phyloP scores from a whole-genome alignment of 108 stramenopile species.

The Nitzschia sp. region DNA sequence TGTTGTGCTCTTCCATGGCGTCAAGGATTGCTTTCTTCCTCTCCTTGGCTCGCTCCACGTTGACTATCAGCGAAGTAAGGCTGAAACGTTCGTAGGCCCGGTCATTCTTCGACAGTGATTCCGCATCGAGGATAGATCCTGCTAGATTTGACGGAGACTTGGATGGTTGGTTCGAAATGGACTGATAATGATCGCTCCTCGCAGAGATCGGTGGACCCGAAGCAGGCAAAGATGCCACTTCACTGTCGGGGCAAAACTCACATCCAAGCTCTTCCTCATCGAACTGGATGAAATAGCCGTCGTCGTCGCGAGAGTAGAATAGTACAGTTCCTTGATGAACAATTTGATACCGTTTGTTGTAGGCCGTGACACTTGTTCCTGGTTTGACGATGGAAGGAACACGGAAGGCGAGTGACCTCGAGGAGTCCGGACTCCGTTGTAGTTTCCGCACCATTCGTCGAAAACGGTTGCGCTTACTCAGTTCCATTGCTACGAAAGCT shows the following conservation, averaged over 20 bases:
- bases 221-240: slow-evolving; percentile 18
- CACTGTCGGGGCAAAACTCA: slow-evolving; percentile 40
- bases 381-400: neutral
- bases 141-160: neutral
- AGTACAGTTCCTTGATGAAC: slow-evolving; percentile 33
- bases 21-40: slow-evolving; percentile 4
- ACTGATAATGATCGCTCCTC: no score
- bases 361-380: slow-evolving; percentile 34
- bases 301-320: slow-evolving; percentile 9
- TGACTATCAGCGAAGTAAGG: neutral
- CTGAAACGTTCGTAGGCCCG: neutral
- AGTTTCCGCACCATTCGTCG: slow-evolving; percentile 21
- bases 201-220: no score
- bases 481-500: slow-evolving; percentile 17
- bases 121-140: neutral
- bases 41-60: neutral
- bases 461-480: slow-evolving; percentile 21
- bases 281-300: slow-evolving; percentile 37
- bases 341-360: slow-evolving; percentile 11
- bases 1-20: neutral
- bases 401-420: slow-evolving; percentile 1
- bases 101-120: neutral
- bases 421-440: slow-evolving; percentile 13
- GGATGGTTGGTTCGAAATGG: neutral
- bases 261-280: slow-evolving; percentile 30